A percentile compares a stretch with the other conserved stretches of the same genome.
Evolutionary conservation across 2,329 filamentous ascomycete species (phyloP).

Genomic region (Botrytis aclada): DNA sequence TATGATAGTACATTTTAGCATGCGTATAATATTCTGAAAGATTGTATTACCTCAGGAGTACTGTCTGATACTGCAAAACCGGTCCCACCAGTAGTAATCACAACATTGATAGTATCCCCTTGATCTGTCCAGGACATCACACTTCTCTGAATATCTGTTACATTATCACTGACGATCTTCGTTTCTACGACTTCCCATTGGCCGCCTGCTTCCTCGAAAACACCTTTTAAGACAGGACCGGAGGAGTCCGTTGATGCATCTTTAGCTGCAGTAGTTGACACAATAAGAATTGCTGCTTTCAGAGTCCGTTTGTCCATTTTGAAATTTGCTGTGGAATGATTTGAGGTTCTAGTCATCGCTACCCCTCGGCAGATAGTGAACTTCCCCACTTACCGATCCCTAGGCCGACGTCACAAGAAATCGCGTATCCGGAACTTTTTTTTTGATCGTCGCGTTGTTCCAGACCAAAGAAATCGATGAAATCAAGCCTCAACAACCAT

Average conservation of each 20-base stretch:
- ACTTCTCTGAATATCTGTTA: slow-evolving; percentile 69
- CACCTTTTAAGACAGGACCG: slow-evolving; percentile 60
- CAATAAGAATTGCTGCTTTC: slow-evolving; percentile 74
- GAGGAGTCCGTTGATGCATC: slow-evolving; percentile 78
- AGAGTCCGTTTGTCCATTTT: slow-evolving; percentile 49
- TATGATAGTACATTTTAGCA: slow-evolving; percentile 38
- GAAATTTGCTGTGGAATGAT: slow-evolving; percentile 1
- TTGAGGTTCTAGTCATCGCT: slow-evolving; percentile 1
- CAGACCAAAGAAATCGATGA: neutral
- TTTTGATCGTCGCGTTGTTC: slow-evolving; percentile 5
- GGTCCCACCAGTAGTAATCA: slow-evolving; percentile 88
- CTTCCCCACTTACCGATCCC: slow-evolving; percentile 11
- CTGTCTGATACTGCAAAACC: slow-evolving; percentile 83
- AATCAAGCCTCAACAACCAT: slow-evolving; percentile 47
- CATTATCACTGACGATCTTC: slow-evolving; percentile 76
- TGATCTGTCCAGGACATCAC: slow-evolving; percentile 73
- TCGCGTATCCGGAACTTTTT: slow-evolving; percentile 20
- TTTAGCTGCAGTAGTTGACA: slow-evolving; percentile 84
- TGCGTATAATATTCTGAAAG: neutral
- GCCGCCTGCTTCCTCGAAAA: slow-evolving; percentile 65
- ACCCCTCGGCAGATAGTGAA: neutral
- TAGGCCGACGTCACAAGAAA: slow-evolving; percentile 16
- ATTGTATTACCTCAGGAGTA: slow-evolving; percentile 73
- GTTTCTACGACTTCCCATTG: slow-evolving; percentile 69
- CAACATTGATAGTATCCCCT: slow-evolving; percentile 62